These are phyloP conservation scores for Fusarium veterinarium DNA, from an alignment of 2,329 filamentous ascomycete species.

Conservation along the genomic window DNA sequence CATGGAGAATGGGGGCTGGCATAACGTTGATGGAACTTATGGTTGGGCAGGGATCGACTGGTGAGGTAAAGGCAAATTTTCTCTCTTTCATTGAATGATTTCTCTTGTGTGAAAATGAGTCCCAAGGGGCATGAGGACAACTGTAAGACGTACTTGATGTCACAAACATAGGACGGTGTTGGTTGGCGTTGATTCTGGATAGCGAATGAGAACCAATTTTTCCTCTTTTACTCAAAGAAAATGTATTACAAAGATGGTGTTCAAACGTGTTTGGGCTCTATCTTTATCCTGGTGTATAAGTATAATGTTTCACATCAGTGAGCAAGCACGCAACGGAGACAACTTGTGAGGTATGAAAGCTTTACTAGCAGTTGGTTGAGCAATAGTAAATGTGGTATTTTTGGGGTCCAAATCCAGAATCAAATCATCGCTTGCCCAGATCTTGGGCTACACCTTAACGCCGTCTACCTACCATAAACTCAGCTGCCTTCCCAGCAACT, in stretches of 20 bases:
- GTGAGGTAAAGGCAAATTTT: constrained; percentile 32
- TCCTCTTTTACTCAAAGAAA: constrained; percentile 3
- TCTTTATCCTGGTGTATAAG: not conserved
- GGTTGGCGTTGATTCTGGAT: constrained; percentile 30
- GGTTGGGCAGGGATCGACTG: constrained; percentile 66
- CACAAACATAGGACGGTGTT: constrained; percentile 31
- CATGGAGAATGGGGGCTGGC: constrained; percentile 71
- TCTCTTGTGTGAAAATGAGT: not conserved
- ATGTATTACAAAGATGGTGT: not conserved
- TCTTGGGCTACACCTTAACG: constrained; percentile 29
- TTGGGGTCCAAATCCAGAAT: constrained; percentile 23
- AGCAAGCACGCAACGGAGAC: not conserved
- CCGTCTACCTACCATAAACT: constrained; percentile 13
- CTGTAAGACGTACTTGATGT: constrained; percentile 18
- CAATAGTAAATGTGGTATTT: constrained; percentile 36
- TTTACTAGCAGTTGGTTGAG: constrained; percentile 8
- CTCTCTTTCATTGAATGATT: not conserved
- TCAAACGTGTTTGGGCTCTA: not conserved
- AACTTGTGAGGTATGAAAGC: not conserved
- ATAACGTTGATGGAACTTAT: constrained; percentile 81
- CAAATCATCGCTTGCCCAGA: constrained; percentile 21
- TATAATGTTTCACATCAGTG: not conserved
- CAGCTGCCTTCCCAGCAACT: not conserved
- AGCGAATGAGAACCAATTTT: constrained; percentile 22
- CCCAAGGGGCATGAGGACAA: not conserved